Percentiles rank a stretch among this genome's conserved stretches.
phyloP scores from a whole-genome alignment of 2,329 filamentous ascomycete species.

The Allantophomopsis cytisporea region DNA sequence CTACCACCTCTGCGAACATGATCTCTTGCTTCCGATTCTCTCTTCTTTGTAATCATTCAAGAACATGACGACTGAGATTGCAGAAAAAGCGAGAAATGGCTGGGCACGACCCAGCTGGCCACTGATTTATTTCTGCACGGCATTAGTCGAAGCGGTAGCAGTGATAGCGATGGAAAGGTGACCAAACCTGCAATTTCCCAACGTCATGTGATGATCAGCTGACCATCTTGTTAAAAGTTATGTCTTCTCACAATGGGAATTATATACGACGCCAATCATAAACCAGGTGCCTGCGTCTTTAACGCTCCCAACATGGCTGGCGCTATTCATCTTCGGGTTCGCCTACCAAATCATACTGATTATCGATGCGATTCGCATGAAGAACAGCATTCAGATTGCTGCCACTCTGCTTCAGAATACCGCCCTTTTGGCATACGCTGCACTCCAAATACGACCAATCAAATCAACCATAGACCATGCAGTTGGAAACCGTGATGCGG shows the following conservation, averaged over 20 bases:
- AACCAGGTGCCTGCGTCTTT: conserved; percentile 40
- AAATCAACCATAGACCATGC: conserved; percentile 53
- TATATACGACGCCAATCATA: conserved; percentile 33
- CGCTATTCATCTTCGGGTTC: conserved; percentile 95
- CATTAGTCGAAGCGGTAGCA: conserved; percentile 63
- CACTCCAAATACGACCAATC: conserved; percentile 88
- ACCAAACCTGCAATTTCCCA: conserved; percentile 4
- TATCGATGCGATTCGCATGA: conserved; percentile 84
- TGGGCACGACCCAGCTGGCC: conserved; percentile 72
- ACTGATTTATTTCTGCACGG: conserved; percentile 66
- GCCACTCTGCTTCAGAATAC: conserved; percentile 87
- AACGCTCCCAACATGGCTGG: conserved; percentile 87
- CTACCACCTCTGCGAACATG: too few relatives aligned
- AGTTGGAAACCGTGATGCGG: conserved; percentile 25
- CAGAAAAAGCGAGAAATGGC: too few relatives aligned
- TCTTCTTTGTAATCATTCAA: too few relatives aligned
- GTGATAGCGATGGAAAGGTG: conserved; percentile 80
- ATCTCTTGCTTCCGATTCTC: too few relatives aligned
- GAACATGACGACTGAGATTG: too few relatives aligned
- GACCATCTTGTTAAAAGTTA: conserved; percentile 35
- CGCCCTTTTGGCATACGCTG: conserved; percentile 82
- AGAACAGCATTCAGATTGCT: conserved; percentile 98
- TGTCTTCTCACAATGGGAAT: conserved; percentile 79
- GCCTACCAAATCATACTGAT: conserved; percentile 81
- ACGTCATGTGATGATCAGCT: conserved; percentile 2